phyloP scores from a whole-genome alignment of 495 filamentous ascomycete species.

The Hypomontagnella monticulosa region DNA sequence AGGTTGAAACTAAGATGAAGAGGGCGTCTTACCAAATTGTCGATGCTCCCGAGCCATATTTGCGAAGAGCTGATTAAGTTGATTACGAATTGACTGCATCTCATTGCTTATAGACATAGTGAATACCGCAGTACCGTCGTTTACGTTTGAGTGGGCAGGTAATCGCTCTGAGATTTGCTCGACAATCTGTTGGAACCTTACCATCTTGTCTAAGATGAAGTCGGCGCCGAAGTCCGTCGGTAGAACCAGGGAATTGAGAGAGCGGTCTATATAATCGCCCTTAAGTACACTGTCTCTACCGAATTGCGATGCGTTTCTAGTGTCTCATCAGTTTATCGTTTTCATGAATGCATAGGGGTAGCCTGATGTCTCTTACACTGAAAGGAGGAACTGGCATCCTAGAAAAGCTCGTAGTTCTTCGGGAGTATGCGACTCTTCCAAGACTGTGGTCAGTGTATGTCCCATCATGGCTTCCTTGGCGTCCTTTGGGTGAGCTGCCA shows the following conservation, averaged over 20 bases:
- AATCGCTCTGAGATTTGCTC: conserved; percentile 40
- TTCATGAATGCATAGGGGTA: not conserved
- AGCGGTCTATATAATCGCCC: conserved; percentile 37
- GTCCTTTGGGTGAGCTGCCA: conserved; percentile 27
- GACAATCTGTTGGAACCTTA: conserved; percentile 44
- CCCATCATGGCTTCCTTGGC: conserved; percentile 24
- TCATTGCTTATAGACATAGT: conserved; percentile 32
- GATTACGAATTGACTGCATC: conserved; percentile 35
- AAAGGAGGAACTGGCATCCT: conserved; percentile 47
- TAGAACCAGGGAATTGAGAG: conserved; percentile 36
- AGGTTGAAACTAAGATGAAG: not conserved
- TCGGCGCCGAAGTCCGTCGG: conserved; percentile 40
- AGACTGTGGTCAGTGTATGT: conserved; percentile 16
- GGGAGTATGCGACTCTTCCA: conserved; percentile 37
- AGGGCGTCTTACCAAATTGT: conserved; percentile 35
- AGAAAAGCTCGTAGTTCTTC: conserved; percentile 47
- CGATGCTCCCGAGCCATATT: conserved; percentile 37
- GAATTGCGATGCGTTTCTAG: conserved; percentile 48
- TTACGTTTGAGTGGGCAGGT: conserved; percentile 8
- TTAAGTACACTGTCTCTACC: conserved; percentile 38
- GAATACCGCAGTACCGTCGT: conserved; percentile 6
- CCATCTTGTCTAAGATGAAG: conserved; percentile 43
- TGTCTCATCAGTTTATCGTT: conserved; percentile 1
- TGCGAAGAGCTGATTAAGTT: conserved; percentile 39
- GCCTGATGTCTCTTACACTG: conserved; percentile 34